These are phyloP conservation scores for Colletotrichum tropicicola DNA, from an alignment of 2,329 filamentous ascomycete species.

Conservation along the genomic window DNA sequence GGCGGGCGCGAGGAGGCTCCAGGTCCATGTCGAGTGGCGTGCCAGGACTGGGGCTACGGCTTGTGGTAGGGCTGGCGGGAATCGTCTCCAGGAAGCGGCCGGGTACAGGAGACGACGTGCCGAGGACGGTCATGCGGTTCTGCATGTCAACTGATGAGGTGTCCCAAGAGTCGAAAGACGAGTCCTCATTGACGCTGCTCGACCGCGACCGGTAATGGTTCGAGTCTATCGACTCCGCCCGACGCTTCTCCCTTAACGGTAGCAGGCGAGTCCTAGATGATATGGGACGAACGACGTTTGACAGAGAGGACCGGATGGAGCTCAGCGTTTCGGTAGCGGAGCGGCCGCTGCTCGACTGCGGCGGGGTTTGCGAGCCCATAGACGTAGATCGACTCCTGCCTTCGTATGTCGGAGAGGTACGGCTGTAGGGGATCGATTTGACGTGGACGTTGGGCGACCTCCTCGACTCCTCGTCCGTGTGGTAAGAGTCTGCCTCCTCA, in stretches of 20 bases:
- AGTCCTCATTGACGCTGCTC: conserved; percentile 53
- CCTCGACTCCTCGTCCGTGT: conserved; percentile 42
- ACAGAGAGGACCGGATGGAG: conserved; percentile 59
- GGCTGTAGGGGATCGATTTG: conserved; percentile 63
- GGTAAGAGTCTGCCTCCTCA: conserved; percentile 38
- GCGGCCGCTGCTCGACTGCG: conserved; percentile 54
- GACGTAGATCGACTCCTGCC: conserved; percentile 37
- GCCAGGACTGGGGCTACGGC: conserved; percentile 72
- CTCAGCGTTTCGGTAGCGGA: conserved; percentile 55
- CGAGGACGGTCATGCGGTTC: conserved; percentile 65
- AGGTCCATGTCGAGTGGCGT: conserved; percentile 60
- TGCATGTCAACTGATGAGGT: conserved; percentile 73
- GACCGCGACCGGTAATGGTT: conserved; percentile 42
- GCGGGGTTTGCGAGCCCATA: conserved; percentile 49
- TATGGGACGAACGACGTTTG: conserved; percentile 60
- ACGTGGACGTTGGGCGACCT: conserved; percentile 47
- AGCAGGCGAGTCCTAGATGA: conserved; percentile 66
- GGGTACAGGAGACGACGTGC: conserved; percentile 54
- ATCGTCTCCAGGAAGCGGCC: conserved; percentile 75
- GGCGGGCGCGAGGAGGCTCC: conserved; percentile 54
- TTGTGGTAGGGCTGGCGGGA: conserved; percentile 70
- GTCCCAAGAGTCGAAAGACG: conserved; percentile 80
- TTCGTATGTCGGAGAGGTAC: conserved; percentile 44
- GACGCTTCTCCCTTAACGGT: conserved; percentile 49
- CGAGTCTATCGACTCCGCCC: conserved; percentile 60